Conservation (phyloP, 73 alveolate species). For the Paramecium bursaria region DNA sequence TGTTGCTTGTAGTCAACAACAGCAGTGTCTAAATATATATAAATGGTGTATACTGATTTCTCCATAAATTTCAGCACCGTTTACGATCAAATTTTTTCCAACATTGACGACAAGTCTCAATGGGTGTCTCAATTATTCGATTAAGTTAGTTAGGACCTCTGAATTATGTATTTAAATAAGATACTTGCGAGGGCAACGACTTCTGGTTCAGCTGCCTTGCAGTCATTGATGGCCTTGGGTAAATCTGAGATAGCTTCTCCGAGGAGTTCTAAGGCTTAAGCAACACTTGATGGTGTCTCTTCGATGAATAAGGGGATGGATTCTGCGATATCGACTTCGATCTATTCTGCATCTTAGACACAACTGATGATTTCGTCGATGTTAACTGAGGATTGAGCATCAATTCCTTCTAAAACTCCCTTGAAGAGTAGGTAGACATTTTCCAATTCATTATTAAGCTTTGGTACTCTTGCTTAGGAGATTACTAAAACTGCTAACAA, state of each 20-base stretch:
- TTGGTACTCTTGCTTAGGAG: no score
- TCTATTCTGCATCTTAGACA: slow-evolving; percentile 23
- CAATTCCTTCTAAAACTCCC: slow-evolving; percentile 48
- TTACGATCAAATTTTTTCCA: slow-evolving; percentile 21
- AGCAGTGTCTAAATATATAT: slow-evolving; percentile 30
- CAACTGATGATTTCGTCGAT: not conserved
- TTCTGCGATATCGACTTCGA: not conserved
- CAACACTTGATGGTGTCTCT: no score
- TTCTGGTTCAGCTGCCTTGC: not conserved
- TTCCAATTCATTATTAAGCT: no score
- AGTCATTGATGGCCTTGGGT: slow-evolving; percentile 45
- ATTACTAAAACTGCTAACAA: no score
- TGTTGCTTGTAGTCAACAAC: slow-evolving; percentile 25
- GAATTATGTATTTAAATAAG: not conserved
- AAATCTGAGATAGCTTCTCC: slow-evolving; percentile 8
- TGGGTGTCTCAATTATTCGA: slow-evolving; percentile 34
- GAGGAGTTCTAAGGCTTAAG: no score
- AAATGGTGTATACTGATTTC: slow-evolving; percentile 29
- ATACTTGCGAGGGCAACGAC: slow-evolving; percentile 15
- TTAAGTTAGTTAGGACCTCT: slow-evolving; percentile 17
- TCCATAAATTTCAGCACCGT: slow-evolving; percentile 14
- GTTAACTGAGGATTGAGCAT: not conserved
- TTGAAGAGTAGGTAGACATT: slow-evolving; percentile 26
- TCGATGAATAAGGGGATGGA: not conserved
- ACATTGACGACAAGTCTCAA: not conserved